These are phyloP conservation scores for Diaporthe helianthi DNA, from an alignment of 2,329 filamentous ascomycete genomes.

Conservation along the genomic window DNA sequence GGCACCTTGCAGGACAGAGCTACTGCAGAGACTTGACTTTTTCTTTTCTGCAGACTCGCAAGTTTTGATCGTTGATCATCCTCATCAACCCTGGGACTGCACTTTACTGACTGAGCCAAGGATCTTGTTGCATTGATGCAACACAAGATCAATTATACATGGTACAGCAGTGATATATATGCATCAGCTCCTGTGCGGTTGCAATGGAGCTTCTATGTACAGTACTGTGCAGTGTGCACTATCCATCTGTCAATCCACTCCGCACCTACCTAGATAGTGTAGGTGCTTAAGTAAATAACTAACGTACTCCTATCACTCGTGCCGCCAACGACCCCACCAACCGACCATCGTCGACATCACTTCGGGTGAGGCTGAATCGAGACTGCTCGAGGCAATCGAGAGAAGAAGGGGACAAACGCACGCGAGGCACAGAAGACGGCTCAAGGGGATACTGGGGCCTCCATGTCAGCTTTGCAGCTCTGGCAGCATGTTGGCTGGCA, in stretches of 20 bases:
- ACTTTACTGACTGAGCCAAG: background rate
- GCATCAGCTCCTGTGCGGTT: background rate
- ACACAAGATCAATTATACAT: conserved; percentile 5
- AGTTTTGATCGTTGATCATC: background rate
- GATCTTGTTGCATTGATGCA: conserved; percentile 2
- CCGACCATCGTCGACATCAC: background rate
- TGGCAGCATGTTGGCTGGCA: too few species aligned
- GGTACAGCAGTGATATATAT: background rate
- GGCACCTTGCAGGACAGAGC: background rate
- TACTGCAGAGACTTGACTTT: conserved; percentile 1
- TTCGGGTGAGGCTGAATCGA: background rate
- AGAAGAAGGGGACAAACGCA: background rate
- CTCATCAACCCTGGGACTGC: background rate
- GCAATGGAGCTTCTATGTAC: background rate
- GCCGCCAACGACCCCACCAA: background rate
- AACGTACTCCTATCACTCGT: background rate
- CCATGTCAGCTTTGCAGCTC: too few species aligned
- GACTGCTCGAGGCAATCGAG: conserved; percentile 10
- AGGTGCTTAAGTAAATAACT: too few species aligned
- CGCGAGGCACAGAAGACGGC: background rate
- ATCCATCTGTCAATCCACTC: too few species aligned
- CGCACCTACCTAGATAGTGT: background rate
- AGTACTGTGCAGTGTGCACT: background rate
- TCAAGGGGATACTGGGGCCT: too few species aligned
- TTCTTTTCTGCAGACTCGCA: background rate